Base-by-base conservation (phyloP, 768 basidiomycete genomes). In the Boletus edulis region DNA sequence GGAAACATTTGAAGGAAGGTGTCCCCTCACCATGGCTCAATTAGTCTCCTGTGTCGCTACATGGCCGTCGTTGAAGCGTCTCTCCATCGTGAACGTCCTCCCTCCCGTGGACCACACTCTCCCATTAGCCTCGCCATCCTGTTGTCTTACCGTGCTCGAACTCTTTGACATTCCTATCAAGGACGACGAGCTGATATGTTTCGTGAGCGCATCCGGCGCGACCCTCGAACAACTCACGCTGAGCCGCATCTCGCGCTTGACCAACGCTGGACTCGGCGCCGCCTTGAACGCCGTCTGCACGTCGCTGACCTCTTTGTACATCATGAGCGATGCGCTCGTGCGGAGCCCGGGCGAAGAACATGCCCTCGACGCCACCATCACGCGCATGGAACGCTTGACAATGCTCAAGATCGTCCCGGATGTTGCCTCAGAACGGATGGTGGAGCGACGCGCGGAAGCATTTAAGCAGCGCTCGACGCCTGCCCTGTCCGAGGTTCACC, bases 171-270 rank as follows among this genome's bases (percentile, higher is more conserved):
- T 44, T 20, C 27, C 40, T 2, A 24, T 61, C 41, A 22, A n/a
- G 31, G 55, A 61, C 38, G 59, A 61, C 13, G 60, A 61, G 20
- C 46, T 61, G n/a, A 7, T 27, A 11, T 50, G 31, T 22, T 22
- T 61, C 18, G 43, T 52, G 35, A 54, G 48, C n/a, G 24, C 51
- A 7, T 52, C 59, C 3, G 31, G 49, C 17, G 18, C 41, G 11
- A 53, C 51, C 29, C 49, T 62, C n/a, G 32, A 51, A 24, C 59
- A 18, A 14, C 46, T 62, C 24, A 52, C 40, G 14, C 20, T 62
- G 2, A 8, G 32, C 31, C 10, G 10, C 6, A n/a, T 52, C 32
- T 22, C 32, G 5, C 4, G 20, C 8, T 12, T 57, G 24, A 57
- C 55, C 31, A 54, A 57, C 18, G 55, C 41, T 1, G 59, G 55